Evolutionary conservation across 768 basidiomycete genomes (phyloP), one percentile per base, ranked within the genome.

Genomic region (Boletus tomentosulus): DNA sequence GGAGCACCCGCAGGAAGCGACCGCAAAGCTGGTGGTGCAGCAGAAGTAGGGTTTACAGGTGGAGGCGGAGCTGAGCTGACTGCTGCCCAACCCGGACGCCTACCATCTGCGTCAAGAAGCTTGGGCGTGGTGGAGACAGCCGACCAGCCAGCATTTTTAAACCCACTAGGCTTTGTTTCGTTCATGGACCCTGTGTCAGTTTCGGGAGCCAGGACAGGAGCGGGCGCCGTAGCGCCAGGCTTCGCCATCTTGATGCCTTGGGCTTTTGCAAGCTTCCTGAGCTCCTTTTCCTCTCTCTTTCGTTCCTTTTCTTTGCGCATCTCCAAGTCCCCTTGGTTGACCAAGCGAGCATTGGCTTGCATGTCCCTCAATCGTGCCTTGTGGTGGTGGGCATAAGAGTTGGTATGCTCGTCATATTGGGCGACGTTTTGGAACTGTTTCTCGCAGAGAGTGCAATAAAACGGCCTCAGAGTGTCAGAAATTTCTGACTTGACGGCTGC

Each of bases 351-450:
- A 47, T 83, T 83, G 28, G 83, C 82, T 72, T 90, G 87, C 87
- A 92, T 88, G 60, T 92, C 89, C 60, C 75, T 85, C 66, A 85
- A 80, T 46, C 91, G 85, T 34, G 85, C 85, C 70, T 87, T 91
- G 73, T 91, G 90, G 61, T 89, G 87, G 63, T 92, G 89, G 0
- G 89, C 87, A 59, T 91, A 92, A 7, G 91, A 91, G 63, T 92
- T 92, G 50, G 87, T 89, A 69, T 93, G 91, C 63, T 92, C 91
- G 58, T 92, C 91, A 61, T 89, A 93, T 63, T 91, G 90, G 0
- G 88, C 84, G 19, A 92, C 87, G 46, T 79, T 92, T 67, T 85
- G 80, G 73, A 92, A 92, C 66, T 93, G 91, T 66, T 92, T 92
- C 57, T 91, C 89, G 73, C 91, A 93, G 19, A 91, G 77, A 25